phyloP scores from a whole-genome alignment of 2,329 filamentous ascomycete species.

The Penicillium sp. region DNA sequence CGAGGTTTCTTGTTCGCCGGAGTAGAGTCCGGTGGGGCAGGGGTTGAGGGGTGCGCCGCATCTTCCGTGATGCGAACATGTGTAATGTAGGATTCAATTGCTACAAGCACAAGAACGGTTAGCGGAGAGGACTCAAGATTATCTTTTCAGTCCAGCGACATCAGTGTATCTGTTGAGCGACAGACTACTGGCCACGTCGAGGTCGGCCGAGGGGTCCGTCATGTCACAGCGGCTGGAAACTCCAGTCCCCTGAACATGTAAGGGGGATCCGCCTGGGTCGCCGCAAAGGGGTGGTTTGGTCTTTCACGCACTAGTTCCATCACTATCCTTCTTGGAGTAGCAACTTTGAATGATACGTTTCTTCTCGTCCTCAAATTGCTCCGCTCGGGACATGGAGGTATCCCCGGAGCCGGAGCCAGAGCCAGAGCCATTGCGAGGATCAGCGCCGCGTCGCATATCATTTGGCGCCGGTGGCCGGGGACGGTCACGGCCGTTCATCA shows the following conservation, averaged over 20 bases:
- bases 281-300: conserved; percentile 15
- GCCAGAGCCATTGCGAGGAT: conserved; percentile 39
- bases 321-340: conserved; percentile 84
- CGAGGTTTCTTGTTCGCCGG: conserved; percentile 80
- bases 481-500: conserved; percentile 43
- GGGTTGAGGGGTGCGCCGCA: conserved; percentile 76
- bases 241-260: conserved; percentile 9
- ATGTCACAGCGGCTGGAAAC: conserved; percentile 6
- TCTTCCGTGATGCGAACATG: conserved; percentile 92
- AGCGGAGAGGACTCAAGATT: background rate
- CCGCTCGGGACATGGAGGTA: conserved; percentile 57
- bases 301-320: conserved; percentile 73
- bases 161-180: background rate
- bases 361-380: conserved; percentile 96
- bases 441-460: conserved; percentile 36
- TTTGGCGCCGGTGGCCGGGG: conserved; percentile 35
- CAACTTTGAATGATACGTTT: conserved; percentile 90
- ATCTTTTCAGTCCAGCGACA: background rate
- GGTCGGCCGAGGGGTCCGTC: background rate
- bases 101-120: conserved; percentile 44
- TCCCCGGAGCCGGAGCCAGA: conserved; percentile 39
- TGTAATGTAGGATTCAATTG: conserved; percentile 94
- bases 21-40: conserved; percentile 77
- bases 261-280: conserved; percentile 7
- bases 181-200: background rate